These are phyloP conservation scores for Epithele typhae DNA, from an alignment of 768 basidiomycete genomes.

Conservation along the genomic window DNA sequence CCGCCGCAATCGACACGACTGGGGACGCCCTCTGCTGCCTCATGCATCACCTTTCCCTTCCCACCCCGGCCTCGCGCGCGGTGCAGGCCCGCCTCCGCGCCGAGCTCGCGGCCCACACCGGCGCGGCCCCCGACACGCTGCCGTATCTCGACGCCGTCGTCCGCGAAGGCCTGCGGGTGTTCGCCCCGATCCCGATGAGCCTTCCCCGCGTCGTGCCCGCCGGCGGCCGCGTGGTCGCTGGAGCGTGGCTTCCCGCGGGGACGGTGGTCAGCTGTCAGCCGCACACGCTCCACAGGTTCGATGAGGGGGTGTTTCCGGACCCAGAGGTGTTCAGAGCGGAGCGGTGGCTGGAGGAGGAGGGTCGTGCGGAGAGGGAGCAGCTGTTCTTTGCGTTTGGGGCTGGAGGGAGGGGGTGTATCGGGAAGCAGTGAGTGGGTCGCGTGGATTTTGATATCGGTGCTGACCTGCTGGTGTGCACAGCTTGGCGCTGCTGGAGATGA, in stretches of 20 bases:
- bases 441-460: neutral
- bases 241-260: constrained; percentile 85
- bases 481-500: constrained; percentile 21
- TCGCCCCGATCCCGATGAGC: constrained; percentile 90
- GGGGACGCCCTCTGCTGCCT: constrained; percentile 23
- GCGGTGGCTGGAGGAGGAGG: constrained; percentile 82
- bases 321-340: constrained; percentile 84
- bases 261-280: constrained; percentile 95
- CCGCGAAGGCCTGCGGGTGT: constrained; percentile 87
- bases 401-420: constrained; percentile 20
- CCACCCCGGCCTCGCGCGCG: constrained; percentile 1
- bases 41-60: constrained; percentile 20
- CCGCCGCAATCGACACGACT: constrained; percentile 20
- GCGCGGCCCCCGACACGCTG: constrained; percentile 82
- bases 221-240: constrained; percentile 80
- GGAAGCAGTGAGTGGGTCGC: constrained; percentile 17
- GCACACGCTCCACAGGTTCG: constrained; percentile 75
- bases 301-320: constrained; percentile 80
- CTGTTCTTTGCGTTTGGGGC: constrained; percentile 66
- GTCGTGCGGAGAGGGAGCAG: constrained; percentile 85
- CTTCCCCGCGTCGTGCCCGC: constrained; percentile 88
- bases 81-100: constrained; percentile 15
- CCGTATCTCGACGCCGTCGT: constrained; percentile 88
- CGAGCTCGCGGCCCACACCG: constrained; percentile 43
- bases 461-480: neutral